Evolutionary conservation across 2,329 filamentous ascomycete genomes (phyloP), one percentile per base, ranked within the genome.

Genomic region (Ophiostoma tasmaniense): DNA sequence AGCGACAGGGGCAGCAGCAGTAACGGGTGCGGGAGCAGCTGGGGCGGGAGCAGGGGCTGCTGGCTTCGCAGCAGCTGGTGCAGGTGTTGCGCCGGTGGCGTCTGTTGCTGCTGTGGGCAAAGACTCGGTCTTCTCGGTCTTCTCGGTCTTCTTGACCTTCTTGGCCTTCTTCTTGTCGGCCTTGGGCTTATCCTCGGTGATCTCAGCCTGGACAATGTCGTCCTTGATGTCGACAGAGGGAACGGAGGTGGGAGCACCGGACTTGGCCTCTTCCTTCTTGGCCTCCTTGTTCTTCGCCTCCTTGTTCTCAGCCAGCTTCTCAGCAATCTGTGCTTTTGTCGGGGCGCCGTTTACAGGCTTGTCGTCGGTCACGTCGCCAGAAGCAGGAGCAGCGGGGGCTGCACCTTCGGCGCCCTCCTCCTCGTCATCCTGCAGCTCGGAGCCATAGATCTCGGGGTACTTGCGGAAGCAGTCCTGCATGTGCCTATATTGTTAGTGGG

Each of bases 381-480:
- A 30, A 6, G 37, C 35, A 25, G 37, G 35, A 13, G 20, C 61
- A n/a, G 17, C n/a, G 5, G 22, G 11, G 28, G 59, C 59, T 14
- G 59, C 14, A 33, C 59, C 17, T n/a, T 37, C 62, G n/a, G 33
- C 62, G 62, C 33, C 62, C 62, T 64, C 62, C 33, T 65, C 64
- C 1, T 67, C 66, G 66, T 67, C 66, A 30, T 67, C 66, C 30
- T 67, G 42, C 66, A 67, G 50, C 50, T 67, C 66, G 13, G 66
- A 30, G 71, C 93, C 93, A 79, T 99, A 99, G 71, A 97, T 85
- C 61, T 98, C 95, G 25, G 95, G 95, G 79, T 97, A 91, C 77
- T 89, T 82, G 74, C 93, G 87, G 85, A 99, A 99, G 83, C 95
- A 99, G 75, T 94, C 90, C 82, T 98, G 95, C 95, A 99, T 99